Evolutionary conservation across 495 filamentous ascomycete genomes (phyloP).

Genomic region (Neurospora sp.): DNA sequence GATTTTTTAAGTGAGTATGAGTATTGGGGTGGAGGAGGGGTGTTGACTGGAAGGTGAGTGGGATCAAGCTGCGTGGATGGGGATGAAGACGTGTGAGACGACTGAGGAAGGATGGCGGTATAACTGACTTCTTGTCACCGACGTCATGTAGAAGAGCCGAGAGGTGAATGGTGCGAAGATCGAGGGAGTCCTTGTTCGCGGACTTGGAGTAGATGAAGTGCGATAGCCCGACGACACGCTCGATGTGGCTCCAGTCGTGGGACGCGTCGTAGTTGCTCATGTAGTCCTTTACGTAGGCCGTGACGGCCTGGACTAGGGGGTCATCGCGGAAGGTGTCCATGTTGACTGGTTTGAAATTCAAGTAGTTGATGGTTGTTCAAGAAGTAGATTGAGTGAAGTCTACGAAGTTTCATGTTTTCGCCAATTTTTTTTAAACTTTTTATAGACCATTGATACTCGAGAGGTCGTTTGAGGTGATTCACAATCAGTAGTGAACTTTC

Average conservation of each 20-base stretch:
- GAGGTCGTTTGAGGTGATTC: not conserved
- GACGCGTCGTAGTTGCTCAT: constrained; percentile 78
- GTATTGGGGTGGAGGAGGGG: not conserved
- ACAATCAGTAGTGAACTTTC: not conserved
- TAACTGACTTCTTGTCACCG: constrained; percentile 58
- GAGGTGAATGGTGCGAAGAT: constrained; percentile 53
- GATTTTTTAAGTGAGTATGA: not conserved
- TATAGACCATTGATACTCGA: not conserved
- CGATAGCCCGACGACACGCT: constrained; percentile 67
- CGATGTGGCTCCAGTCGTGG: constrained; percentile 76
- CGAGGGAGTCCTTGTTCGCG: constrained; percentile 23
- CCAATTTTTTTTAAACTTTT: not conserved
- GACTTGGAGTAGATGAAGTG: constrained; percentile 44
- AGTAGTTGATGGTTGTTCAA: not conserved
- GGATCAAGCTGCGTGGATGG: not conserved
- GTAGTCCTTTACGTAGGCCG: constrained; percentile 51
- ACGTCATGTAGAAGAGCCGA: constrained; percentile 79
- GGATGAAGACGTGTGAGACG: not conserved
- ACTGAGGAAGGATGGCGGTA: not conserved
- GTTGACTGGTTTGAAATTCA: not conserved
- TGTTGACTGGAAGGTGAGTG: not conserved
- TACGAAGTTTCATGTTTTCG: not conserved
- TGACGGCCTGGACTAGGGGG: constrained; percentile 38
- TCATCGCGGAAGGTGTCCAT: constrained; percentile 23
- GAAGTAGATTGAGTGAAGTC: not conserved